A percentile compares a stretch with the other conserved stretches of the same genome.
Evolutionary conservation across 179 eudicot species (phyloP).

Genomic region (Silene coronaria): DNA sequence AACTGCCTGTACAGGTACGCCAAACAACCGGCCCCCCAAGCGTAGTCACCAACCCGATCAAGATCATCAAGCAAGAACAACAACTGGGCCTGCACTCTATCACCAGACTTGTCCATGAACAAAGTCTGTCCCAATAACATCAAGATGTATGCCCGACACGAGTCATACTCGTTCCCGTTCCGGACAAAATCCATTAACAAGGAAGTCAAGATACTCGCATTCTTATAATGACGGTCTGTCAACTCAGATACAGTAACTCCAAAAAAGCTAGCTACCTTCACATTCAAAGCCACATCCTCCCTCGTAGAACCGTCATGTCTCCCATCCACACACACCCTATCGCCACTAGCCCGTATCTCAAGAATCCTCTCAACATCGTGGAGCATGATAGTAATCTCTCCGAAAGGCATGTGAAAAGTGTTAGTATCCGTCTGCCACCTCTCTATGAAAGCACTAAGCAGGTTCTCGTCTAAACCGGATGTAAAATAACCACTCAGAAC

Average conservation of each 20-base stretch:
- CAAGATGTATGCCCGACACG: not conserved
- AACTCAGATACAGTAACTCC: fast-evolving
- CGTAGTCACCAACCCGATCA: not conserved
- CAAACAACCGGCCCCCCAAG: not conserved
- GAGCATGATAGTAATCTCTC: not conserved
- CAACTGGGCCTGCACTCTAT: not conserved
- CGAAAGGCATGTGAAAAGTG: not conserved
- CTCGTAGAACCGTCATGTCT: no score
- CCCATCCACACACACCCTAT: not conserved
- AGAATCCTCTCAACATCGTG: not conserved
- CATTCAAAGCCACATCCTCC: not conserved
- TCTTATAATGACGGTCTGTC: not conserved
- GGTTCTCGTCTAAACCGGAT: not conserved
- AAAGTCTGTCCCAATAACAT: not conserved
- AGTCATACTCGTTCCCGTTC: not conserved
- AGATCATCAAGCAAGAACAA: not conserved
- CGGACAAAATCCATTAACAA: not conserved
- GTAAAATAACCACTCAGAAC: not conserved
- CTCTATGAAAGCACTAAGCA: not conserved
- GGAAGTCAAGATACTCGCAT: not conserved
- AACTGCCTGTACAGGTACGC: not conserved
- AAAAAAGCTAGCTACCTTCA: not conserved
- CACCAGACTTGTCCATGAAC: not conserved
- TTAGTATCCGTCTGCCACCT: not conserved
- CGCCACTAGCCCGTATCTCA: not conserved